A percentile compares a stretch with the other conserved stretches of the same genome.
phyloP scores from a whole-genome alignment of 2,329 filamentous ascomycete genomes.

The Clonostachys chloroleuca region DNA sequence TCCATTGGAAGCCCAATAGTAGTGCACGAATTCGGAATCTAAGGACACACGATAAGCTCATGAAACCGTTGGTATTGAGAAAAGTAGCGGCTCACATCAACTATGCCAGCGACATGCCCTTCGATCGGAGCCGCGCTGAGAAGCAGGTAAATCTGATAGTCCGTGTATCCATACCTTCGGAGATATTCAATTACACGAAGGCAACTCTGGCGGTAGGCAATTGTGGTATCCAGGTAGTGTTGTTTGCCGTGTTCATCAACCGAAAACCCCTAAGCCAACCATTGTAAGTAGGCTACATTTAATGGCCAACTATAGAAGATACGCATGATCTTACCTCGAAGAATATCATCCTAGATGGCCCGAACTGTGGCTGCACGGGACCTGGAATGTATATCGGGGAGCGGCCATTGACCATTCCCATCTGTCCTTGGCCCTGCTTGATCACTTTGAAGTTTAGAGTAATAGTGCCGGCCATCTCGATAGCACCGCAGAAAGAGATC shows the following conservation, averaged over 20 bases:
- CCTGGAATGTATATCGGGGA: conserved; percentile 78
- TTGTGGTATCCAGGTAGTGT: conserved; percentile 80
- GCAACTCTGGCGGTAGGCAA: conserved; percentile 81
- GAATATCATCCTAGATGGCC: conserved; percentile 57
- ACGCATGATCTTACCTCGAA: conserved; percentile 10
- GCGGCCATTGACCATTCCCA: conserved; percentile 63
- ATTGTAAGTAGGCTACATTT: conserved; percentile 33
- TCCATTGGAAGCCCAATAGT: conserved; percentile 87
- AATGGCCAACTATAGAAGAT: not conserved
- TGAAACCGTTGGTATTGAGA: not conserved
- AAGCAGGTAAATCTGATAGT: conserved; percentile 80
- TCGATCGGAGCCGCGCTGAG: conserved; percentile 83
- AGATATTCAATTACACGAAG: conserved; percentile 43
- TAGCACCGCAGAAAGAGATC: conserved; percentile 84
- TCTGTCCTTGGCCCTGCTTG: conserved; percentile 70
- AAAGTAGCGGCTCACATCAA: conserved; percentile 45
- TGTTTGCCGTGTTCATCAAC: conserved; percentile 88
- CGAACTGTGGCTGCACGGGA: conserved; percentile 84
- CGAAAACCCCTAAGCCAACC: conserved; percentile 87
- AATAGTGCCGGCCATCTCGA: conserved; percentile 91
- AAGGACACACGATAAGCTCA: not conserved
- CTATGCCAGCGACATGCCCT: conserved; percentile 83
- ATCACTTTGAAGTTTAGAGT: conserved; percentile 75
- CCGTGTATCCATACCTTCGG: conserved; percentile 44
- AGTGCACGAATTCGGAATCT: conserved; percentile 83